A percentile compares a stretch with the other conserved stretches of the same genome.
Evolutionary conservation across 495 filamentous ascomycete species (phyloP).

Genomic region (Lepraria neglecta): DNA sequence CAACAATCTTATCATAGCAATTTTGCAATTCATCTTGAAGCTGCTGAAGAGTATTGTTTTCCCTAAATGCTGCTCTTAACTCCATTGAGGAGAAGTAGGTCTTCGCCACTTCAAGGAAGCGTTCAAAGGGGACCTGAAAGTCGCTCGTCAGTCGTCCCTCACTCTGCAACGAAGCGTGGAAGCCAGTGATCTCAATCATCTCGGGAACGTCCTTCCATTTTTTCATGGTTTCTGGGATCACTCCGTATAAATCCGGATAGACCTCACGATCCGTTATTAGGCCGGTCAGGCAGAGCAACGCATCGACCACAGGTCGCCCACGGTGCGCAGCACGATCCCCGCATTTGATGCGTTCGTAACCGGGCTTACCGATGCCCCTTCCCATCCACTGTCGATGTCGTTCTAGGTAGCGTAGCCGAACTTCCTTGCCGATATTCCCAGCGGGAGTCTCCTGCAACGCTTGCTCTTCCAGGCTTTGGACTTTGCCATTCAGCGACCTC

Average conservation of each 20-base stretch:
- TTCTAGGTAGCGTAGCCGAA: slow-evolving; percentile 19
- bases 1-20: slow-evolving; percentile 23
- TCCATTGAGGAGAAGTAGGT: slow-evolving; percentile 16
- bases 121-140: slow-evolving; percentile 22
- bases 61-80: slow-evolving; percentile 18
- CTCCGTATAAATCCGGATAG: slow-evolving; percentile 22
- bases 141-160: slow-evolving; percentile 18
- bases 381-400: slow-evolving; percentile 16
- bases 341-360: slow-evolving; percentile 20
- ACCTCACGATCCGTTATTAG: slow-evolving; percentile 1
- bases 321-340: slow-evolving; percentile 22
- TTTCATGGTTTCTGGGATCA: slow-evolving; percentile 17
- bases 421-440: slow-evolving; percentile 14
- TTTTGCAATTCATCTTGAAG: slow-evolving; percentile 18
- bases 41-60: slow-evolving; percentile 20
- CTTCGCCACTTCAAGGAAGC: slow-evolving; percentile 17
- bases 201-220: slow-evolving; percentile 19
- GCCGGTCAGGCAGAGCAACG: slow-evolving; percentile 21
- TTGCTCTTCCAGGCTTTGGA: slow-evolving; percentile 12
- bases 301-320: slow-evolving; percentile 20
- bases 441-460: slow-evolving; percentile 13
- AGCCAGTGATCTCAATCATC: slow-evolving; percentile 21
- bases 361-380: not conserved
- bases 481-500: slow-evolving; percentile 10
- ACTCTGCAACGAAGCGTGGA: slow-evolving; percentile 25